These are phyloP conservation scores for Sporothrix brunneoviolacea DNA, from an alignment of 2,329 filamentous ascomycete species.

Conservation along the genomic window DNA sequence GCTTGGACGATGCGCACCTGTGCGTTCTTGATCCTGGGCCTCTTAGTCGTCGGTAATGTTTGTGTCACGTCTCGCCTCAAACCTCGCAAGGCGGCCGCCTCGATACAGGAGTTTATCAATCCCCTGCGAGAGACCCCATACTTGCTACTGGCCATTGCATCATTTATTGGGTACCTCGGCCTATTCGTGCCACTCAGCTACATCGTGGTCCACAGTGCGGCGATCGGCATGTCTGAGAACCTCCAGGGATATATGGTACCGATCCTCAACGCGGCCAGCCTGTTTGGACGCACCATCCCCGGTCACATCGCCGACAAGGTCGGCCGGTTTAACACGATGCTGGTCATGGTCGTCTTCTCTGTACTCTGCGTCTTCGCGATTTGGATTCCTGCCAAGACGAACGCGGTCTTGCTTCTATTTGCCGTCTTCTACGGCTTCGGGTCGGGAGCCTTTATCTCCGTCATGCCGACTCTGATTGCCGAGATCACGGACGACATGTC, in stretches of 20 bases:
- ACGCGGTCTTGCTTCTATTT: constrained; percentile 30
- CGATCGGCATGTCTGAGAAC: constrained; percentile 15
- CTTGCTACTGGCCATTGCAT: constrained; percentile 16
- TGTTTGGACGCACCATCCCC: constrained; percentile 29
- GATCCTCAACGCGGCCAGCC: constrained; percentile 25
- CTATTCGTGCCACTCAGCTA: constrained; percentile 24
- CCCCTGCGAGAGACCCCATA: constrained; percentile 21
- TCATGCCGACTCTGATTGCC: constrained; percentile 32
- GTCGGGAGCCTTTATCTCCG: constrained; percentile 30
- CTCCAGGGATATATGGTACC: constrained; percentile 22
- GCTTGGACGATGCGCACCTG: constrained; percentile 25
- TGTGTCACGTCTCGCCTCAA: constrained; percentile 19
- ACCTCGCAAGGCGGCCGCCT: no score
- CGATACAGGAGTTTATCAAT: neutral
- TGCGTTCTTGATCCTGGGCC: constrained; percentile 23
- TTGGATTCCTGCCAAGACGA: constrained; percentile 33
- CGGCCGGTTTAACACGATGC: constrained; percentile 36
- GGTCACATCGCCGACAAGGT: constrained; percentile 28
- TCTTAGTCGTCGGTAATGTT: constrained; percentile 22
- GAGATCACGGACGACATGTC: no score
- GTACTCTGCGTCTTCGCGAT: constrained; percentile 35
- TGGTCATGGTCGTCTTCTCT: constrained; percentile 38
- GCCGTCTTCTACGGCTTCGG: constrained; percentile 36
- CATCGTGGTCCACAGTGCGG: constrained; percentile 18
- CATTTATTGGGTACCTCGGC: constrained; percentile 22